Evolutionary conservation across 129 eudicot species (phyloP).

Genomic region (Saussurea involucrata): DNA sequence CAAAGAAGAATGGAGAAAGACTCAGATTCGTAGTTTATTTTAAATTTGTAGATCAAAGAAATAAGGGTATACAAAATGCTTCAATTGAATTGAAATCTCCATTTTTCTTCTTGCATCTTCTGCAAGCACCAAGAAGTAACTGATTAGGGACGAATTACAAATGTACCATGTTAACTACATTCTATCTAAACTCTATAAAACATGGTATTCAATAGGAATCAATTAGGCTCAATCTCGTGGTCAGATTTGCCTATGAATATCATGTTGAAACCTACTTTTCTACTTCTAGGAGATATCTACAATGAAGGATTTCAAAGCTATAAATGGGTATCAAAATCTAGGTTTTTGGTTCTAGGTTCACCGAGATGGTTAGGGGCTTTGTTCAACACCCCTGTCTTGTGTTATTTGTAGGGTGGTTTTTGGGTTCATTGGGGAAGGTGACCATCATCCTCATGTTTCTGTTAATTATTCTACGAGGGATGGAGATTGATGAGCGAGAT

Average conservation of each 20-base stretch:
- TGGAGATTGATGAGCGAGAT: too few species aligned
- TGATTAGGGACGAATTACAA: background rate
- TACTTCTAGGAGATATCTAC: too few species aligned
- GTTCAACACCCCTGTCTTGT: too few species aligned
- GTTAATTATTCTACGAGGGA: too few species aligned
- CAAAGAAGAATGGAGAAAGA: slow-evolving; percentile 85
- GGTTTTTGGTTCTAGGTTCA: too few species aligned
- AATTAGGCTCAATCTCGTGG: background rate
- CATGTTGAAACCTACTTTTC: background rate
- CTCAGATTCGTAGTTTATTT: slow-evolving; percentile 71
- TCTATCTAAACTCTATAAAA: background rate
- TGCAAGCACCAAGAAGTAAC: background rate
- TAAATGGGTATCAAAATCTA: too few species aligned
- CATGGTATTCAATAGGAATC: background rate
- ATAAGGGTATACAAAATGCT: background rate
- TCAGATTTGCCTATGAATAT: background rate
- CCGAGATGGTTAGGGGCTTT: too few species aligned
- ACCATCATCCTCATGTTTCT: too few species aligned
- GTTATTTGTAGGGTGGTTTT: too few species aligned
- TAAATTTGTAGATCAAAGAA: slow-evolving; percentile 1
- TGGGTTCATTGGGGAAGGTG: too few species aligned
- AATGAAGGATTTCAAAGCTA: too few species aligned
- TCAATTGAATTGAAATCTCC: background rate
- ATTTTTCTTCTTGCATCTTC: background rate
- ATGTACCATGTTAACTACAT: background rate